Conservation (phyloP, 1,284 basidiomycete species). For the Pseudomicrostroma phylloplanum region DNA sequence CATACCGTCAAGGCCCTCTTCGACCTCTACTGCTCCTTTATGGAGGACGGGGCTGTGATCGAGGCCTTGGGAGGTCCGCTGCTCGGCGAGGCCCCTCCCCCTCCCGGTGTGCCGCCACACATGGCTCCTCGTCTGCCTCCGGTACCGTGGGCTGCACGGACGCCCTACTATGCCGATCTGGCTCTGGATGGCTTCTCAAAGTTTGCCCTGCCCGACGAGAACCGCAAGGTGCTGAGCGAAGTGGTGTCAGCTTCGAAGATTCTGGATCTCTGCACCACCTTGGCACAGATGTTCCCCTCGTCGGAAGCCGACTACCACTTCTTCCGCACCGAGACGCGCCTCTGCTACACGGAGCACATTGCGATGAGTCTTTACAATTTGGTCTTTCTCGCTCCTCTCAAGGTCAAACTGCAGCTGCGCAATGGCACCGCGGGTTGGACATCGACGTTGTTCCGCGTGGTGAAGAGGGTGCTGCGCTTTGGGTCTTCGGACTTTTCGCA, state of each 20-base stretch:
- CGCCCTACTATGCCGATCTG: constrained; percentile 63
- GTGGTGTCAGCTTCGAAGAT: constrained; percentile 61
- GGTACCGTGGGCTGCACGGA: constrained; percentile 36
- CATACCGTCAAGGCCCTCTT: constrained; percentile 60
- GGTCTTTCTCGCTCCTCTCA: constrained; percentile 71
- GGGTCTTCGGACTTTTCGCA: constrained; percentile 57
- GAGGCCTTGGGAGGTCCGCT: constrained; percentile 60
- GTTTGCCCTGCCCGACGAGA: constrained; percentile 68
- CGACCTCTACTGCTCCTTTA: constrained; percentile 67
- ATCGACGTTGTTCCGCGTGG: constrained; percentile 52
- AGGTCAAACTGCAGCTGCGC: constrained; percentile 66
- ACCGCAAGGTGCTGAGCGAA: constrained; percentile 66
- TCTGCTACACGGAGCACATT: constrained; percentile 71
- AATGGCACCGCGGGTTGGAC: constrained; percentile 50
- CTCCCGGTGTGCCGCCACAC: background rate
- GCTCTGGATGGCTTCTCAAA: constrained; percentile 78
- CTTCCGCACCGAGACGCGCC: constrained; percentile 62
- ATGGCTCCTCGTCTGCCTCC: constrained; percentile 27
- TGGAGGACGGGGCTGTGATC: constrained; percentile 65
- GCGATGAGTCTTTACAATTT: constrained; percentile 77
- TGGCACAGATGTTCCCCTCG: constrained; percentile 76
- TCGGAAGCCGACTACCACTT: constrained; percentile 69
- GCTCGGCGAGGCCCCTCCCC: constrained; percentile 15
- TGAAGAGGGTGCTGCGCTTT: constrained; percentile 48
- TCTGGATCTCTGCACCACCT: constrained; percentile 62